Conservation (phyloP, 2,329 filamentous ascomycete species). For the Ophiocordyceps sinensis region DNA sequence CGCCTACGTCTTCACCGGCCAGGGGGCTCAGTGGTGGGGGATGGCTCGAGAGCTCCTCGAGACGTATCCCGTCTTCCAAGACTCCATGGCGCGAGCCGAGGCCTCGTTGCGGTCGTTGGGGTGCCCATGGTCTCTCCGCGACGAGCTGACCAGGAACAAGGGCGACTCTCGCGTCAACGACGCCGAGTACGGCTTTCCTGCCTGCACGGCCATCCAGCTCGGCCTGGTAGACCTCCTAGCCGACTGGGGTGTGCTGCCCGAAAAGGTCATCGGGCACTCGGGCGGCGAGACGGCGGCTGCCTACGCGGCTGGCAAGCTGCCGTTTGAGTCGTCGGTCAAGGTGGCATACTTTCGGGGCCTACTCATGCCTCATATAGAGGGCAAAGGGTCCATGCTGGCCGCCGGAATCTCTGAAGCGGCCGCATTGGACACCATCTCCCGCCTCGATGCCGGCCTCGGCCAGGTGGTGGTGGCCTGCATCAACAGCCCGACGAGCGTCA, state of each 20-base stretch:
- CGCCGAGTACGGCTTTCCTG: background rate
- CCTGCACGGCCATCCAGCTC: background rate
- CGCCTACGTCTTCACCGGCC: background rate
- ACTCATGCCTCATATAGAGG: background rate
- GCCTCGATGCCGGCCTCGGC: background rate
- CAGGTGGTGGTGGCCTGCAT: background rate
- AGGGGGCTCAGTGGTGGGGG: background rate
- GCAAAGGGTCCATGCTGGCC: background rate
- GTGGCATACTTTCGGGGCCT: background rate
- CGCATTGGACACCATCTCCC: background rate
- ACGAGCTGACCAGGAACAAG: background rate
- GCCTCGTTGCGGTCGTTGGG: background rate
- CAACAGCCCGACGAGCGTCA: background rate
- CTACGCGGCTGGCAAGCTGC: background rate
- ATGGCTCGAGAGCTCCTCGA: background rate
- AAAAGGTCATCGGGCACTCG: background rate
- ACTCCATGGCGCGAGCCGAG: background rate
- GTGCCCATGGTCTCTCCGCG: background rate
- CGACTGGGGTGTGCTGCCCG: background rate
- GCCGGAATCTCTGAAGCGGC: background rate
- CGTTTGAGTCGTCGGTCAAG: background rate
- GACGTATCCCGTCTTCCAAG: background rate
- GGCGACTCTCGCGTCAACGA: background rate
- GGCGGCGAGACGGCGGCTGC: conserved; percentile 1
- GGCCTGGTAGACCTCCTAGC: background rate